Evolutionary conservation across 768 basidiomycete genomes (phyloP), one percentile per base, ranked within the genome.

Genomic region (Mrakia gelida): DNA sequence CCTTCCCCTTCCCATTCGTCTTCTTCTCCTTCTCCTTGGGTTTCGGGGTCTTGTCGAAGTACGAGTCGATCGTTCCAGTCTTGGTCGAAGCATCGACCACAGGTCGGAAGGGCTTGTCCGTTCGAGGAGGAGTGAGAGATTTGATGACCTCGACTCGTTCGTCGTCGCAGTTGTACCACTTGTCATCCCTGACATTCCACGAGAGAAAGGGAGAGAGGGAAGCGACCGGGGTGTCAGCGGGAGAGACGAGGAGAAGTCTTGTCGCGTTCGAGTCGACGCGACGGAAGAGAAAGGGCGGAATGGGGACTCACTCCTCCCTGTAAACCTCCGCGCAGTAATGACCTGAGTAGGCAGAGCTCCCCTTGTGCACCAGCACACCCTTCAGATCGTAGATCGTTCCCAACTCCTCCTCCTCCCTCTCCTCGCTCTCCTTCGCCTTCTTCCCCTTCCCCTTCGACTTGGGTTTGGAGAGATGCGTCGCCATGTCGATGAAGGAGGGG

Each of bases 101-200:
- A 34, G 80, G 80, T 32, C 81, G 78, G 67, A 79, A 71, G 3
- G 77, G 52, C 68, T 71, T 38, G 86, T 84, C 71, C 43, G 41
- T 52, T 32, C 73, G 45, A 65, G 75, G 38, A 43, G 71, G 62
- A 43, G 67, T 75, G 65, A 59, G 73, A 10, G 79, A 75, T 9
- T 88, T 86, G 75, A 91, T 89, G 81, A 87, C 88, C 0, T 90
- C 90, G 6, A 96, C 93, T 6, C 85, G 84, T 83, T 98, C 96
- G 82, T 98, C 96, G 81, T 96, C 95, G 85, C 94, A 98, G 79
- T 91, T 90, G 82, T 90, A 95, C 95, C 96, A 98, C 26, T 90
- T 87, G 59, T 87, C 84, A 70, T 87, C 87, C 72, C 92, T 93
- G 73, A 9, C 23, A 38, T 8, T 8, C 38, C 38, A 38, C 38